Evolutionary conservation across 2,329 filamentous ascomycete species (phyloP).

Genomic region (Aspergillus sp.): DNA sequence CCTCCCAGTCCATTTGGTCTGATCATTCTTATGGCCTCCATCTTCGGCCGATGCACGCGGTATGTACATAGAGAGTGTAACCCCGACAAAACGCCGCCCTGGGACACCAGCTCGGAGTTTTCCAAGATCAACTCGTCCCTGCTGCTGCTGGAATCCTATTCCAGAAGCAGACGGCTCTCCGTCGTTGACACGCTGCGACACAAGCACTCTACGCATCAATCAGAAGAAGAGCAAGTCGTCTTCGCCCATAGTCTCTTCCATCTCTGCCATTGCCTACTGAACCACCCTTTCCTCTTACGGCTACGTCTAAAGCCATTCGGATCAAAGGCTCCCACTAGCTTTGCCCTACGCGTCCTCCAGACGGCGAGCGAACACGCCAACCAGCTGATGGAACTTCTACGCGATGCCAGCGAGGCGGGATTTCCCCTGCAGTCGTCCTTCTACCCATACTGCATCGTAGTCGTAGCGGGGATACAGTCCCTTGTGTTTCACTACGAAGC

Average conservation of each 20-base stretch:
- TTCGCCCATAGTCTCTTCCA: constrained; percentile 37
- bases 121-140: constrained; percentile 32
- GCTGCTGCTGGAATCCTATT: constrained; percentile 33
- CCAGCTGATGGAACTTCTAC: constrained; percentile 27
- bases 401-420: constrained; percentile 19
- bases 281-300: constrained; percentile 37
- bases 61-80: constrained; percentile 26
- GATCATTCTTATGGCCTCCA: constrained; percentile 34
- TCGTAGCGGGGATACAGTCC: constrained; percentile 22
- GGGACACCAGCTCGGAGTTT: constrained; percentile 39
- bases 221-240: constrained; percentile 25
- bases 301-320: constrained; percentile 25
- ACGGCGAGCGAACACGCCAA: constrained; percentile 30
- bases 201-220: constrained; percentile 11
- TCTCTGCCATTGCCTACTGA: constrained; percentile 36
- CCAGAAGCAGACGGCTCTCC: constrained; percentile 18
- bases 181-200: constrained; percentile 24
- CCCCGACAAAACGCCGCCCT: constrained; percentile 29
- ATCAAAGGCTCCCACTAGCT: constrained; percentile 30
- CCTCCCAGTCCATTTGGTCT: constrained; percentile 27
- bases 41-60: constrained; percentile 32
- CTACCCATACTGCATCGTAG: constrained; percentile 33
- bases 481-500: not conserved
- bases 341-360: constrained; percentile 27
- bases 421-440: constrained; percentile 30